phyloP scores from a whole-genome alignment of 2,329 filamentous ascomycete genomes.

The Penicillium brasilianum region DNA sequence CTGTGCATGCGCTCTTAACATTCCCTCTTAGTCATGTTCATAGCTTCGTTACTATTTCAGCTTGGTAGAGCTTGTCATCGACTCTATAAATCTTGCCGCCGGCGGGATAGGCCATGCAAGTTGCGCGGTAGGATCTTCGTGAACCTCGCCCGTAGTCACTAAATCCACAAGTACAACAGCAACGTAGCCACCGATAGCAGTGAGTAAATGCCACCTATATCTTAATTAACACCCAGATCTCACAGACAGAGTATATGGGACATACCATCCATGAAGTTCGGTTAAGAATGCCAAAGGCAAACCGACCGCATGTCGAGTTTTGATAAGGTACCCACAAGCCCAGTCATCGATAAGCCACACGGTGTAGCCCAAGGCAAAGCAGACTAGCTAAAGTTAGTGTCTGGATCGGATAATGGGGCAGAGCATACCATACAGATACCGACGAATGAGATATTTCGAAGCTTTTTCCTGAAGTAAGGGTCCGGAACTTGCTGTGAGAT shows the following conservation, averaged over 20 bases:
- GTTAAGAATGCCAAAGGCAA: constrained; percentile 47
- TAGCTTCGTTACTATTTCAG: neutral
- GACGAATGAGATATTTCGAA: constrained; percentile 29
- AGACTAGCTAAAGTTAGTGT: constrained; percentile 28
- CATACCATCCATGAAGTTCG: constrained; percentile 52
- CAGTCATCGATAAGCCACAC: constrained; percentile 50
- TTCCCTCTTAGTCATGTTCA: neutral
- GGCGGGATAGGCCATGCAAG: constrained; percentile 45
- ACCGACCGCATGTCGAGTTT: constrained; percentile 37
- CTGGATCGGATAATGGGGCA: neutral
- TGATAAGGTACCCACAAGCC: constrained; percentile 38
- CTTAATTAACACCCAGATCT: neutral
- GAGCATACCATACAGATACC: constrained; percentile 30
- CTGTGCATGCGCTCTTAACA: neutral
- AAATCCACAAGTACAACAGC: constrained; percentile 47
- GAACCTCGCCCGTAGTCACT: constrained; percentile 43
- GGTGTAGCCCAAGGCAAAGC: constrained; percentile 46
- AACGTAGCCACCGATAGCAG: constrained; percentile 49
- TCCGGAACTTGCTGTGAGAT: constrained; percentile 43
- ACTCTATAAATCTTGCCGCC: constrained; percentile 19
- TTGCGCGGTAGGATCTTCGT: constrained; percentile 32
- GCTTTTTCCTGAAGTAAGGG: constrained; percentile 25
- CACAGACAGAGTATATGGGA: neutral
- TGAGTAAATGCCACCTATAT: constrained; percentile 51
- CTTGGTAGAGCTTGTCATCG: neutral